phyloP scores from a whole-genome alignment of 441 rosid genomes.

The Oxalis stricta region DNA sequence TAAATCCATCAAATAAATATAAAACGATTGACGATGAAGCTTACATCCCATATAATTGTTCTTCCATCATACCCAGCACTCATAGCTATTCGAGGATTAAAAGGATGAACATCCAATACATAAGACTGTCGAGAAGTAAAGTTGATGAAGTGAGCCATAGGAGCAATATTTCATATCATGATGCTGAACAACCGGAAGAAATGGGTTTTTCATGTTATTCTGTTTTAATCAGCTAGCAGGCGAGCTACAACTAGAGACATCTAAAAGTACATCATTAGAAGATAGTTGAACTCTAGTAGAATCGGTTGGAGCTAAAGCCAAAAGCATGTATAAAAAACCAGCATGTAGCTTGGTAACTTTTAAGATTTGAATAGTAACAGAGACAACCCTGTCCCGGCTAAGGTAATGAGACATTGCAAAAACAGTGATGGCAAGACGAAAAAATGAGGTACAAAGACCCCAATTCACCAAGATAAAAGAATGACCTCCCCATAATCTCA shows the following conservation, averaged over 20 bases:
- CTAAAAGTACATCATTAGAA: no score
- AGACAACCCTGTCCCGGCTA: no score
- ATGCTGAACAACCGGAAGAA: background rate
- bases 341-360: slow-evolving; percentile 1
- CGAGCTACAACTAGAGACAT: no score
- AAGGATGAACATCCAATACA: slow-evolving; percentile 86
- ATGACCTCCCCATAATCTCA: background rate
- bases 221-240: no score
- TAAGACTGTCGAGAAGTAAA: slow-evolving; percentile 43
- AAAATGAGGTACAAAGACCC: no score
- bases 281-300: background rate
- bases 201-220: no score
- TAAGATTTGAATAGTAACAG: background rate
- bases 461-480: background rate
- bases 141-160: slow-evolving; percentile 13
- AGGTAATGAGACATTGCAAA: no score
- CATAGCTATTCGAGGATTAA: slow-evolving; percentile 79
- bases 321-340: slow-evolving; percentile 1
- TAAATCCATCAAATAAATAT: slow-evolving; percentile 7
- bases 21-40: slow-evolving; percentile 16
- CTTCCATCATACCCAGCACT: slow-evolving; percentile 84
- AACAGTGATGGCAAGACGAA: no score
- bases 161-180: slow-evolving; percentile 2
- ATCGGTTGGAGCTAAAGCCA: background rate
- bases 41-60: slow-evolving; percentile 83